These are phyloP conservation scores for Penicillium robsamsonii DNA, from an alignment of 495 filamentous ascomycete genomes.

Conservation along the genomic window DNA sequence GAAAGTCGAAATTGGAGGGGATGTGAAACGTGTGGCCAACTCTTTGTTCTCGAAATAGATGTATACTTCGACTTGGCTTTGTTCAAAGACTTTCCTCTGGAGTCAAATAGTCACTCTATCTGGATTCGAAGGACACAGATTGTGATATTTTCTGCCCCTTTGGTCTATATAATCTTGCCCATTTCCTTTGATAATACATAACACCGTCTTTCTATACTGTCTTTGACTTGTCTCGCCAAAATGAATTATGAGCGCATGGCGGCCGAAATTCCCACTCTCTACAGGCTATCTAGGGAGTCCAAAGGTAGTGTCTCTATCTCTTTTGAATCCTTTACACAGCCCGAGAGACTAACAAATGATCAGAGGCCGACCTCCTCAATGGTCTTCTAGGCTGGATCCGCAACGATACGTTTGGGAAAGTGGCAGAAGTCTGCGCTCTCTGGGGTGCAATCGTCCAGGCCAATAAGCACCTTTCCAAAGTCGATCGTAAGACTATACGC, in stretches of 20 bases:
- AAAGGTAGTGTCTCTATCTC: not conserved
- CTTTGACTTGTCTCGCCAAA: not conserved
- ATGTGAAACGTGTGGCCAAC: not conserved
- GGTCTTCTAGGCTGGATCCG: slow-evolving; percentile 10
- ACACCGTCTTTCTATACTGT: not conserved
- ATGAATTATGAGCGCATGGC: slow-evolving; percentile 9
- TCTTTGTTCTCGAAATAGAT: slow-evolving; percentile 12
- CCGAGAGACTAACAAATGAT: not conserved
- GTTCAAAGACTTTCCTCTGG: not conserved
- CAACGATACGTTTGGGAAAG: slow-evolving; percentile 7
- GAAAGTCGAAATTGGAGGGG: not conserved
- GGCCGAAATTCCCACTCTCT: not conserved
- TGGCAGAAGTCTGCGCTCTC: slow-evolving; percentile 3
- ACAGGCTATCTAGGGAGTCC: not conserved
- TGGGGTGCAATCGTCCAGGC: slow-evolving; percentile 9
- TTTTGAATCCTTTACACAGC: not conserved
- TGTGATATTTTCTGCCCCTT: not conserved
- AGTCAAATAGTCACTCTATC: not conserved
- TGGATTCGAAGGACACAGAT: not conserved
- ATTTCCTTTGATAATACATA: not conserved
- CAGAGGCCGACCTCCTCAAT: not conserved
- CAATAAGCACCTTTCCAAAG: not conserved
- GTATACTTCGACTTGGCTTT: slow-evolving; percentile 3
- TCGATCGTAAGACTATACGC: slow-evolving; percentile 3
- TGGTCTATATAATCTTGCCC: not conserved